Evolutionary conservation across 495 filamentous ascomycete species (phyloP).

Genomic region (Podospora pseudoanserina): DNA sequence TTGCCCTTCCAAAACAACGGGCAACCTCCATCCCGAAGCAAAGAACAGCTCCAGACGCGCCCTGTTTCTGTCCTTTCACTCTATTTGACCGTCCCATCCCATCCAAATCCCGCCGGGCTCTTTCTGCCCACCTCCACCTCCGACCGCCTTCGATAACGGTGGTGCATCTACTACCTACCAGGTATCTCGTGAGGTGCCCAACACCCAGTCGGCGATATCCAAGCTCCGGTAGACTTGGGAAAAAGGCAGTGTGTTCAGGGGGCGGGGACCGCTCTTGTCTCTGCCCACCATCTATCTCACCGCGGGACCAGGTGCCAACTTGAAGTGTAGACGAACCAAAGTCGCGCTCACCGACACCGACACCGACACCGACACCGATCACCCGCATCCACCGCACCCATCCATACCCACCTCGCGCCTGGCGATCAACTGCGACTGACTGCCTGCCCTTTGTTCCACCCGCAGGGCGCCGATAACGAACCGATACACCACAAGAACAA

Average conservation of each 20-base stretch:
- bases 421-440: background rate
- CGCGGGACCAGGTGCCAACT: background rate
- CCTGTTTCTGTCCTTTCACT: background rate
- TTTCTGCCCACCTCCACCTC: conserved; percentile 1
- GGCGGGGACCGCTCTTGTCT: conserved; percentile 10
- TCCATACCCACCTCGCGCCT: background rate
- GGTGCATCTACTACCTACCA: background rate
- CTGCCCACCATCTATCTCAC: conserved; percentile 1
- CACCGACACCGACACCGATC: no score
- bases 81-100: background rate
- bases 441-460: background rate
- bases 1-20: conserved; percentile 1
- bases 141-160: background rate
- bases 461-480: background rate
- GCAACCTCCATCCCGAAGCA: background rate
- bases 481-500: background rate
- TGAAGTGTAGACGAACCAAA: background rate
- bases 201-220: background rate
- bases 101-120: background rate
- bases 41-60: background rate
- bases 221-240: background rate
- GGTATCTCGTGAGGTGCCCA: background rate
- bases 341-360: conserved; percentile 1
- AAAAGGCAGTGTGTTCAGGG: background rate
- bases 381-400: background rate